Conservation (phyloP, 179 eudicot species). For the Actinidia polygama region DNA sequence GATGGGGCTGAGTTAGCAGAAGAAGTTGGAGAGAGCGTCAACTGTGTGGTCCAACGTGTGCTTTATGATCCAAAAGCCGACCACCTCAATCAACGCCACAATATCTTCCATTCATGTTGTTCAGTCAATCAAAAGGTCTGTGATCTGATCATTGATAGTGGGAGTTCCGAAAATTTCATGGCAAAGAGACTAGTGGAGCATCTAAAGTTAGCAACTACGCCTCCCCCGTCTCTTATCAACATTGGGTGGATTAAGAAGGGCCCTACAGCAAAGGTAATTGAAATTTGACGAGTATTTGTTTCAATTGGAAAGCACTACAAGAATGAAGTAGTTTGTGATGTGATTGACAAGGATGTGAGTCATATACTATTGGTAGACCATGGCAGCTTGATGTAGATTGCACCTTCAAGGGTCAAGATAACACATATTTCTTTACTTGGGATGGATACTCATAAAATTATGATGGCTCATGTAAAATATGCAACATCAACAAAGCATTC, state of each 20-base stretch:
- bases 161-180: constrained; percentile 1
- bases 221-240: neutral
- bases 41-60: too few relatives aligned
- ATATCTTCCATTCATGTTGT: neutral
- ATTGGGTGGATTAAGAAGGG: neutral
- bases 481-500: neutral
- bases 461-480: neutral
- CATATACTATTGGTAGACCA: neutral
- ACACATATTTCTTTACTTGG: neutral
- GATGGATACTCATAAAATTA: neutral
- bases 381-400: neutral
- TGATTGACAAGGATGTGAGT: neutral
- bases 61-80: too few relatives aligned
- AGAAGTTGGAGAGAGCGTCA: neutral
- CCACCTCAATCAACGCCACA: too few relatives aligned
- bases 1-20: neutral
- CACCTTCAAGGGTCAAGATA: neutral
- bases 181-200: neutral
- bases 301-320: neutral
- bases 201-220: neutral
- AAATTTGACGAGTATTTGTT: neutral
- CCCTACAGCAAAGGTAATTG: neutral
- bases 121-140: neutral
- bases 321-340: neutral
- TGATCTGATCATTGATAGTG: constrained; percentile 12